Evolutionary conservation across 495 filamentous ascomycete genomes (phyloP), one percentile per base, ranked within the genome.

Genomic region (Penicillium waksmanii): DNA sequence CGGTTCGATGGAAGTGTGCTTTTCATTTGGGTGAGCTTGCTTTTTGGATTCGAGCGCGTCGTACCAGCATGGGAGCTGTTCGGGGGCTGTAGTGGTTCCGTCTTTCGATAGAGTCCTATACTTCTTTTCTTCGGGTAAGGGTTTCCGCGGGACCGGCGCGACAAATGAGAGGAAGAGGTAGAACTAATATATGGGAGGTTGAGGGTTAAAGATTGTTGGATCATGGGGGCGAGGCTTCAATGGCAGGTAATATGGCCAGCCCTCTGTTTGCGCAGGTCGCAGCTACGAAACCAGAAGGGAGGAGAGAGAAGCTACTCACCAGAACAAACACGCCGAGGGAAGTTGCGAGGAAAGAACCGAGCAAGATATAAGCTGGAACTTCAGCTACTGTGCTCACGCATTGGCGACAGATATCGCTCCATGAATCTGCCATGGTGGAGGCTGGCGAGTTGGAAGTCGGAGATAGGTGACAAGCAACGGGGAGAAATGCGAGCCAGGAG

Each of bases 1-100:
- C 5, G 84, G 73, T 35, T 79, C 74, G 3, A 78, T 65, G 10
- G 72, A 17, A 55, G 75, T 61, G 64, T 68, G 56, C 65, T 75
- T 54, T 60, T 60, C 33, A 33, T 40, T 38, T 36, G 55, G 17
- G 38, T 11, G 34, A 51, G 73, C 63, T 69, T 71, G 46, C 33
- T 77, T 78, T 55, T 83, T 23, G 23, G 81, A 77, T n/a, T 79
- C 71, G 77, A 84, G 85, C 62, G 77, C 76, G 73, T 96, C 89
- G 59, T 89, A 82, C 93, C 93, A 97, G 78, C 89, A 94, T 6
- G 94, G 89, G 42, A 98, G 78, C 25, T 80, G 78, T 56, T 87
- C 82, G 1, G 85, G 78, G 13, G 73, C 56, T 55, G 82, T 87
- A 47, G 81, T 77, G 3, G 72, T 75, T 59, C 93, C 90, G 63